A percentile compares a stretch with the other conserved stretches of the same genome.
phyloP scores from a whole-genome alignment of 2,329 filamentous ascomycete species.

The Trichoderma semiorbis region DNA sequence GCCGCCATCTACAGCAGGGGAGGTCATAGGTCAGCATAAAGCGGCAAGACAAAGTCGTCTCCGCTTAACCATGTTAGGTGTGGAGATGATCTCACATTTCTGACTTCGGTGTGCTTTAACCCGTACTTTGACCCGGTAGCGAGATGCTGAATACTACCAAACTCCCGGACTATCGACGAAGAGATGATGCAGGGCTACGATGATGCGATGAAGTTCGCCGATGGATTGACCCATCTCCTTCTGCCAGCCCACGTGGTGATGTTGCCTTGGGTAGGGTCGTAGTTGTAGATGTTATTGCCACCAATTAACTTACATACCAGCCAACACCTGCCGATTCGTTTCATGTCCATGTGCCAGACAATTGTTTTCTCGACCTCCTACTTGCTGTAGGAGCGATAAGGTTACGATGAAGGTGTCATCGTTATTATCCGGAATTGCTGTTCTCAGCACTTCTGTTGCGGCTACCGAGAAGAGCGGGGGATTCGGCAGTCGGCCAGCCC shows the following conservation, averaged over 20 bases:
- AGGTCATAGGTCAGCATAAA: background rate
- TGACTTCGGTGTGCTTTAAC: background rate
- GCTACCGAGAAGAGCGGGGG: background rate
- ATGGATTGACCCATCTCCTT: background rate
- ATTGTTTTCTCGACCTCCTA: background rate
- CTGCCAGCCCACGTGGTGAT: background rate
- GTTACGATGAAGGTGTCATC: background rate
- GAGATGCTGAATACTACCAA: background rate
- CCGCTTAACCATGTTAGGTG: background rate
- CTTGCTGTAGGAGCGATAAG: background rate
- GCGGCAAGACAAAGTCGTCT: background rate
- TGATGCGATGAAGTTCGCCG: slow-evolving; percentile 2
- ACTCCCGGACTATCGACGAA: background rate
- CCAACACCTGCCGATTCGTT: background rate
- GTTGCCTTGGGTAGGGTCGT: background rate
- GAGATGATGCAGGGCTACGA: background rate
- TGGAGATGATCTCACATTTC: background rate
- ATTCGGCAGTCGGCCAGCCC: background rate
- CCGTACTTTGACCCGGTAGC: background rate
- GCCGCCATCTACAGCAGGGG: background rate
- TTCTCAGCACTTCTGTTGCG: background rate
- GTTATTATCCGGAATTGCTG: background rate
- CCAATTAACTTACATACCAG: background rate
- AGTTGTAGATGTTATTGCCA: background rate
- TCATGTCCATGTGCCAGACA: background rate